Percentiles rank a stretch among this genome's conserved stretches.
phyloP scores from a whole-genome alignment of 140 eudicot species.

The Bidens hawaiensis region DNA sequence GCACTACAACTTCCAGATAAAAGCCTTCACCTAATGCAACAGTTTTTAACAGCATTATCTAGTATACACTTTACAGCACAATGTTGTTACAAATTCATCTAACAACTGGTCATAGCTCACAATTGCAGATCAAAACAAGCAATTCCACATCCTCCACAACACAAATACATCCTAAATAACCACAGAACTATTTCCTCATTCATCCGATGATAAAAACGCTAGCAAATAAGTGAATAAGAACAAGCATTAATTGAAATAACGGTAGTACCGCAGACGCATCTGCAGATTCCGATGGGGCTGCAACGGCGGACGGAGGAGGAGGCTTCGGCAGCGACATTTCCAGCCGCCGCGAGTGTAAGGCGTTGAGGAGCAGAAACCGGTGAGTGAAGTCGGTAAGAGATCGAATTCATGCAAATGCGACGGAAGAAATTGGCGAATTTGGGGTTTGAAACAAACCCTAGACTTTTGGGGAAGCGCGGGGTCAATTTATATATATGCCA shows the following conservation, averaged over 20 bases:
- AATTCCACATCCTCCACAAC: neutral
- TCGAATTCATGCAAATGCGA: conserved; percentile 41
- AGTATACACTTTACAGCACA: conserved; percentile 5
- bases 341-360: conserved; percentile 28
- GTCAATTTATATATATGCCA: conserved; percentile 10
- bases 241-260: conserved; percentile 13
- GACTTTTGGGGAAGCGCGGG: conserved; percentile 24
- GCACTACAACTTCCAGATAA: neutral
- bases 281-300: conserved; percentile 38
- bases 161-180: neutral
- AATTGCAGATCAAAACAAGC: neutral
- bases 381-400: conserved; percentile 31
- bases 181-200: neutral
- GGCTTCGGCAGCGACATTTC: conserved; percentile 59
- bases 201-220: neutral
- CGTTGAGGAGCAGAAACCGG: conserved; percentile 37
- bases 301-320: conserved; percentile 33
- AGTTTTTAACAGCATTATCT: conserved; percentile 18
- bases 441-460: conserved; percentile 47
- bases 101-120: conserved; percentile 2
- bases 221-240: neutral
- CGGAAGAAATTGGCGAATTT: conserved; percentile 14
- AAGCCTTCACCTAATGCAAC: neutral
- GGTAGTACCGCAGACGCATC: conserved; percentile 34
- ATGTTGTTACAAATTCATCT: conserved; percentile 13